Percentiles rank a stretch among this genome's conserved stretches.
phyloP scores from a whole-genome alignment of 2,329 filamentous ascomycete species.

The Dothideomycetidae sp. region DNA sequence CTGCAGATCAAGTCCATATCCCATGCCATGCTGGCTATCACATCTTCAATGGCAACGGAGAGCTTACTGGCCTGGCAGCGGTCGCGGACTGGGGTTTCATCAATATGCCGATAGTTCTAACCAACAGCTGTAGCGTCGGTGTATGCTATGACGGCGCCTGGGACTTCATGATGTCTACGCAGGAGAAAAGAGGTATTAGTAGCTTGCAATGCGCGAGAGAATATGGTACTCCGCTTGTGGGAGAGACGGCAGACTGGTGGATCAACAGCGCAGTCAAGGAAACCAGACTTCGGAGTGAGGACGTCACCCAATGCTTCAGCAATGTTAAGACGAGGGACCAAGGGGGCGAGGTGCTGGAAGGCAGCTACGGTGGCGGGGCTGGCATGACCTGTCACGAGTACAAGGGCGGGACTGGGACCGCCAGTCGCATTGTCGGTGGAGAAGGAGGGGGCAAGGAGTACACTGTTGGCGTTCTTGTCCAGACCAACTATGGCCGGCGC shows the following conservation, averaged over 20 bases:
- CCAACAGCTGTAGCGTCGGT: conserved; percentile 44
- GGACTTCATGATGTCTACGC: conserved; percentile 36
- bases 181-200: conserved; percentile 22
- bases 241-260: conserved; percentile 17
- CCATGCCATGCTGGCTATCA: conserved; percentile 35
- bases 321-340: conserved; percentile 48
- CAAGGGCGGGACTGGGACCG: conserved; percentile 53
- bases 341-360: conserved; percentile 49
- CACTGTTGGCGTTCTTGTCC: conserved; percentile 47
- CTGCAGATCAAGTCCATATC: conserved; percentile 26
- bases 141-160: conserved; percentile 46
- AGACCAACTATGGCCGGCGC: conserved; percentile 49
- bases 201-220: conserved; percentile 10
- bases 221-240: conserved; percentile 16
- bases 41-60: conserved; percentile 50
- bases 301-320: conserved; percentile 50
- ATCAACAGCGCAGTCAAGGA: conserved; percentile 12
- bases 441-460: conserved; percentile 29
- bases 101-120: conserved; percentile 46
- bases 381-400: conserved; percentile 53
- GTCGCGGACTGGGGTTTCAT: conserved; percentile 47
- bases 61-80: conserved; percentile 48
- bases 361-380: conserved; percentile 51
- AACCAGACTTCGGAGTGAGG: conserved; percentile 26
- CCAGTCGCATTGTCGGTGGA: conserved; percentile 40